Conservation (phyloP, 2,329 filamentous ascomycete species). For the Hymenoscyphus fructigenus region DNA sequence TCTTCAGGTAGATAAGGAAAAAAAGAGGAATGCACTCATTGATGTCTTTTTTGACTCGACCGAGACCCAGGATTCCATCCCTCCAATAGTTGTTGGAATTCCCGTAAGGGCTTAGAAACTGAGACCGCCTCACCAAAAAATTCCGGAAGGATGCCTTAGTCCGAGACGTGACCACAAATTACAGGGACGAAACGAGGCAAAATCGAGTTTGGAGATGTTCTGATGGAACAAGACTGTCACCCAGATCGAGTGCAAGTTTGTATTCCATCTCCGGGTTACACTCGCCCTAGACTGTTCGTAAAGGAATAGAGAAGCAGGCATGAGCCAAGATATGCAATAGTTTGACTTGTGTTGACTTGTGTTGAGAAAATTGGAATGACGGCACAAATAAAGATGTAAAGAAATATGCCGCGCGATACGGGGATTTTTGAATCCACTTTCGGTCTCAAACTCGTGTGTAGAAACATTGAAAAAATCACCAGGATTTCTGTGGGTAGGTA, state of each 20-base stretch:
- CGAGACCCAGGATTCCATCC: background rate
- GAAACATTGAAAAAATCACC: background rate
- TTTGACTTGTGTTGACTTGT: background rate
- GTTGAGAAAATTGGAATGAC: background rate
- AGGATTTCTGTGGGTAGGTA: background rate
- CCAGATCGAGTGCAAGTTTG: too few relatives aligned
- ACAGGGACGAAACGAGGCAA: background rate
- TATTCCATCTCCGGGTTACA: too few relatives aligned
- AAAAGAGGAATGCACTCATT: conserved; percentile 2
- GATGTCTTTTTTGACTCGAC: conserved; percentile 1
- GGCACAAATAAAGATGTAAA: too few relatives aligned
- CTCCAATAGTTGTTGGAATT: background rate
- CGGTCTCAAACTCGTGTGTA: background rate
- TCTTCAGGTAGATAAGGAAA: background rate
- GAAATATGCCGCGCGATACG: too few relatives aligned
- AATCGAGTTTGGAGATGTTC: background rate
- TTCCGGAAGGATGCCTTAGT: background rate
- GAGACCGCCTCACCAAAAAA: background rate
- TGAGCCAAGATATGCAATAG: background rate
- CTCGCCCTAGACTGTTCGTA: too few relatives aligned
- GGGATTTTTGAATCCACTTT: too few relatives aligned
- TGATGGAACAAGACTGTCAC: too few relatives aligned
- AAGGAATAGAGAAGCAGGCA: background rate
- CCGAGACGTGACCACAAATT: background rate
- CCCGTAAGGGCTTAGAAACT: background rate